phyloP scores from a whole-genome alignment of 495 filamentous ascomycete genomes.

The Penicillium canescens region DNA sequence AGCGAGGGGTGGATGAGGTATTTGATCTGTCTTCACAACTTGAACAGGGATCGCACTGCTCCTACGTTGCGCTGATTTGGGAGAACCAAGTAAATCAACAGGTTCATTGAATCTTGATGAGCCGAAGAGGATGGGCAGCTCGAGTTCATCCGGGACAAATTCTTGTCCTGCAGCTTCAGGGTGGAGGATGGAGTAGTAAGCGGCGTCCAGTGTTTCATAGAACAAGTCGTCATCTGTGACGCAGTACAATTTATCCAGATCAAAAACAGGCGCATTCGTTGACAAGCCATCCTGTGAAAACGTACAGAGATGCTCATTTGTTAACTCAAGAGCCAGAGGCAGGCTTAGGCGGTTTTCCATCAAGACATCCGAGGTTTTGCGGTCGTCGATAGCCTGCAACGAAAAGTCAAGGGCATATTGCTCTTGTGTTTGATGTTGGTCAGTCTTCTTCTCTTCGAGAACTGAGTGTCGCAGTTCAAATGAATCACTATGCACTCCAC shows the following conservation, averaged over 20 bases:
- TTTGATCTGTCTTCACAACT: neutral
- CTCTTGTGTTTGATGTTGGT: no score
- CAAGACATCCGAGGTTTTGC: no score
- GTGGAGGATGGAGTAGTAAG: constrained; percentile 11
- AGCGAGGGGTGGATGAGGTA: neutral
- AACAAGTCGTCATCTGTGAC: constrained; percentile 7
- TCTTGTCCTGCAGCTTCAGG: neutral
- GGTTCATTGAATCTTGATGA: no score
- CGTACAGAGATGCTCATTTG: neutral
- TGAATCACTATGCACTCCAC: no score
- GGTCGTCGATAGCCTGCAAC: no score
- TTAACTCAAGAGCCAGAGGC: neutral
- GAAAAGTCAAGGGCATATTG: no score
- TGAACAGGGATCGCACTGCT: neutral
- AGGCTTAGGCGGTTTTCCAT: no score
- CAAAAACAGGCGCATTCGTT: neutral
- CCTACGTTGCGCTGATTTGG: neutral
- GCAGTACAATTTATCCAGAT: neutral
- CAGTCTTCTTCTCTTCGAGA: no score
- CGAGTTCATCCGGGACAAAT: neutral
- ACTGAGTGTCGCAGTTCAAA: no score
- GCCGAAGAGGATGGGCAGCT: neutral
- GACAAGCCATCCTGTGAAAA: neutral
- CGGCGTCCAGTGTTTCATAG: constrained; percentile 15
- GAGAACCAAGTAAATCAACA: no score